Base-by-base conservation (phyloP, 2,329 filamentous ascomycete species). In the Alternaria conjuncta region DNA sequence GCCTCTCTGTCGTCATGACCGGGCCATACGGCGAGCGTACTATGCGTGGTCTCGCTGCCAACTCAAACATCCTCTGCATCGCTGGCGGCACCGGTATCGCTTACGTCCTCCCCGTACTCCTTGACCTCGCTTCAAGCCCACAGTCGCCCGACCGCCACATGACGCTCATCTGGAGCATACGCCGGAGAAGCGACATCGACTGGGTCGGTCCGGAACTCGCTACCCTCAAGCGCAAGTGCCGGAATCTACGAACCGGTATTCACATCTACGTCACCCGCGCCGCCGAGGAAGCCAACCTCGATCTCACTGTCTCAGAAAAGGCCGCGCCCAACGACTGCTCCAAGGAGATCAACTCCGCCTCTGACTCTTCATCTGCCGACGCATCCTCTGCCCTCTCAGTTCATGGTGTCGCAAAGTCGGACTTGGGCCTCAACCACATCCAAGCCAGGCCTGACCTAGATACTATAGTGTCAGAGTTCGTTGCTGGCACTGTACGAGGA, bases 51-150 rank as follows among this genome's bases (percentile, higher is more conserved):
- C 68, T 77, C 10, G 32, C 67, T 11, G 32, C 62, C 6, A 68
- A 69, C 26, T 68, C 73, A 4, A 80, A 80, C 58, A 57, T 79
- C 51, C 70, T 80, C 26, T 76, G 74, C 58, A 74, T 80, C 12
- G 77, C 78, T 12, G 78, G 78, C 23, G 78, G 78, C 10, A 79
- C 78, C 3, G 78, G 78, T 36, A 78, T 80, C 54, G 74, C 78
- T 3, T 80, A 78, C 65, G 73, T 76, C n/a, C 73, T 80, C 11
- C 78, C 78, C 12, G 71, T 79, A 10, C 70, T 79, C 8, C 71
- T 77, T 1, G 70, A 73, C 45, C 68, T 77, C 13, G 69, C 75
- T 15, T 70, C 72, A 0, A 66, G 68, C 7, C 67, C 71, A 7
- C 71, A 73, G n/a, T 57, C 68, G 10, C 65, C 64, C 21, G 69